Evolutionary conservation across 345 rosid species (phyloP), one percentile per base, ranked within the genome.

Genomic region (Aquilaria yunnanensis): DNA sequence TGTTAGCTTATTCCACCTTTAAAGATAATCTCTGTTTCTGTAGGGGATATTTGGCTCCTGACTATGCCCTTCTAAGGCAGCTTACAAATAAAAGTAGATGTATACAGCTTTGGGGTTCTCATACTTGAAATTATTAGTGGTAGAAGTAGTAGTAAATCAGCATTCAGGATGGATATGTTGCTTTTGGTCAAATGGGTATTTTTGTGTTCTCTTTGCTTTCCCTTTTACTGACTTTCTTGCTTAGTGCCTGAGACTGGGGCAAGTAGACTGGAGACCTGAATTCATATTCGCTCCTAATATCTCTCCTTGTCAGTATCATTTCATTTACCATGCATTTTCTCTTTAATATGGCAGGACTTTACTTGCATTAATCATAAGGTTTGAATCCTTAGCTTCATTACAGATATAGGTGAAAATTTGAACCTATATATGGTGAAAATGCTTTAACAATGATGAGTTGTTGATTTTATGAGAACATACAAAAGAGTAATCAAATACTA

Each of bases 21-120:
- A 34, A 54, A 58, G 1, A 31, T 59, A 9, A 31, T 52, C 23
- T 43, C 16, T 62, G 12, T 59, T 47, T 72, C 47, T 68, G 70
- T 82, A 93, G 98, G 43, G 98, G 98, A 72, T 93, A 93, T 74
- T 76, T 90, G 73, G 98, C 98, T 13, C 98, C 98, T 9, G 98
- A 93, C 62, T 93, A 93, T 67, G 98, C 97, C 6, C 76, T 80
- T 57, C 67, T 88, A 10, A 94, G 98, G 64, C 90, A 93, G 70
- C 78, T 93, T 57, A 93, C 98, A 0, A 90, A 75, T 16, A 81
- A 93, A 90, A 79, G 98, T 94, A 0, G 98, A 93, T 41, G 88
- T 93, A n/a, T 93, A 86, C 73, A 90, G 98, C 70, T 88, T 88
- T 3, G 98, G 98, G 59, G 85, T 93, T 53, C 84, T 93, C 47